Evolutionary conservation across 768 basidiomycete species (phyloP), one percentile per base, ranked within the genome.

Genomic region (Pulveroboletus ravenelii): DNA sequence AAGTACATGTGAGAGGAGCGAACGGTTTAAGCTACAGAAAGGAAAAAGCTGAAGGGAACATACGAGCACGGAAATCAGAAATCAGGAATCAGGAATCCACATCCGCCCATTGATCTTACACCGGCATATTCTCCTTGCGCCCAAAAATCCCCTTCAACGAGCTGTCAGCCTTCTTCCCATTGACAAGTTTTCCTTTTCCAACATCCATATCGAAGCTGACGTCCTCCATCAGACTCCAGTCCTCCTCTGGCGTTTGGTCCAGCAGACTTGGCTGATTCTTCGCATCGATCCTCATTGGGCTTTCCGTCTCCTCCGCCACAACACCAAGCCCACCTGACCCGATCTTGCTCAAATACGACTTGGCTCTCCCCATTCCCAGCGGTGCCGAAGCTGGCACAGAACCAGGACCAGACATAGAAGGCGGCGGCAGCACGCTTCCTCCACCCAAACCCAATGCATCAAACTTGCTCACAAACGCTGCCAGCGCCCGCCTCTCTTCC

Each of bases 401-500:
- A 13, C 18, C 41, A 10, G 60, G 14, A 18, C 10, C 50, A 14
- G 53, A 48, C 27, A n/a, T n/a, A n/a, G n/a, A n/a, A n/a, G 59
- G n/a, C 17, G 76, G 66, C 5, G 71, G 60, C 2, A 74, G 60
- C 15, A 66, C 50, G 6, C 60, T 54, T 13, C 70, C 69, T 9
- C 68, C 64, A 0, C 74, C 74, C 30, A 86, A 62, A 0, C 85
- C 85, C 25, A 88, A 67, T 10, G 87, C 76, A 67, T 93, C 90
- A 60, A 92, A 89, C 64, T 87, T 89, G 65, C 74, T 76, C 40
- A 93, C 90, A 58, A 93, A 93, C 6, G 87, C 78, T 4, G 86
- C 80, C 36, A 93, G 74, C 9, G 87, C 89, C 20, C 81, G 74
- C 34, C 89, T 78, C 68, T 92, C 89, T 39, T 84, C 84, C 63